Conservation (phyloP, 2,329 filamentous ascomycete species). For the Aspergillus ibericus region DNA sequence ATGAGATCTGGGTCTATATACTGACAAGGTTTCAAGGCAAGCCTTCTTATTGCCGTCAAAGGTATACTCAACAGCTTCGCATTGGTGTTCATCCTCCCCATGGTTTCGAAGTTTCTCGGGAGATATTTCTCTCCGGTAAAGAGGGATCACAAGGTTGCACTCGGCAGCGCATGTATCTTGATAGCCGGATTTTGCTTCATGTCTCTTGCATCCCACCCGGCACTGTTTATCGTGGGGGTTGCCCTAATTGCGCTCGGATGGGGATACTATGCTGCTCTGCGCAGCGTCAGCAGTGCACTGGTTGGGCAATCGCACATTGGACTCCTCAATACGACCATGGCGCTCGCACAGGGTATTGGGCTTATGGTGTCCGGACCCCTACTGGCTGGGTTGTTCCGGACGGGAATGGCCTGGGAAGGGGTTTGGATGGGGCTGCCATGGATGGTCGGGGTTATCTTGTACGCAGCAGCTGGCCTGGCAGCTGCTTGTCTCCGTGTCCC, state of each 20-base stretch:
- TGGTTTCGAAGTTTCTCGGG: slow-evolving; percentile 2
- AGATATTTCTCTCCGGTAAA: slow-evolving; percentile 4
- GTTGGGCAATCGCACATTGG: slow-evolving; percentile 10
- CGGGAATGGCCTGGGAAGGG: slow-evolving; percentile 9
- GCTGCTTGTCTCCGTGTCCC: not conserved
- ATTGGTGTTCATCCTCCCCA: slow-evolving; percentile 12
- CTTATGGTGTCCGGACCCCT: slow-evolving; percentile 10
- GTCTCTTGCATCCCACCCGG: slow-evolving; percentile 8
- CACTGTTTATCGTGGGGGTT: slow-evolving; percentile 7
- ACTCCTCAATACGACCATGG: slow-evolving; percentile 15
- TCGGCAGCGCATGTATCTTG: slow-evolving; percentile 3
- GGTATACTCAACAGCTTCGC: slow-evolving; percentile 5
- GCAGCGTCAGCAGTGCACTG: slow-evolving; percentile 15
- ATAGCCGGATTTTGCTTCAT: slow-evolving; percentile 8
- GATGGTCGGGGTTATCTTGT: slow-evolving; percentile 6
- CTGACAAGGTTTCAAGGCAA: slow-evolving; percentile 3
- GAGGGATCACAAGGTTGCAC: slow-evolving; percentile 9
- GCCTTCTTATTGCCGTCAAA: slow-evolving; percentile 13
- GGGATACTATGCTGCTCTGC: slow-evolving; percentile 14
- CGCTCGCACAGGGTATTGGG: slow-evolving; percentile 10
- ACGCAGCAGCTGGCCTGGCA: not conserved
- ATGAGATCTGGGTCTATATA: not conserved
- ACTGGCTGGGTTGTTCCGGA: slow-evolving; percentile 6
- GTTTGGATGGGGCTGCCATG: slow-evolving; percentile 14
- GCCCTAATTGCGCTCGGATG: slow-evolving; percentile 10